A percentile compares a stretch with the other conserved stretches of the same genome.
Conservation (phyloP, 1,139 yeast species). For the Debaryomycetaceae sp. region DNA sequence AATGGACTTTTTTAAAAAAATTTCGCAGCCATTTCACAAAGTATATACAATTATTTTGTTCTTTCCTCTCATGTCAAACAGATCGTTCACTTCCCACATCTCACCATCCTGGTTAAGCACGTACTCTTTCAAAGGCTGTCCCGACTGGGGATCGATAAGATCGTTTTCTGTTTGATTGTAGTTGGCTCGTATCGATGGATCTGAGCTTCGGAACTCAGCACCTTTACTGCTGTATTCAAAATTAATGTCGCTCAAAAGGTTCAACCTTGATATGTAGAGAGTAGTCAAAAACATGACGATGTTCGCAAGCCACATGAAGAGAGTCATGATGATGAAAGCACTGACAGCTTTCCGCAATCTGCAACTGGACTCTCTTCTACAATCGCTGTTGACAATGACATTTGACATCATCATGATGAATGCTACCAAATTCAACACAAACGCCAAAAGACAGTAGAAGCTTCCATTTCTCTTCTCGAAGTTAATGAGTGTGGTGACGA, state of each 20-base stretch:
- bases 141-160: conserved; percentile 2
- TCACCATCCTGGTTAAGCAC: conserved; percentile 33
- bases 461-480: conserved; percentile 43
- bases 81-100: conserved; percentile 30
- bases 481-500: conserved; percentile 32
- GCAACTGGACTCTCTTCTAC: conserved; percentile 23
- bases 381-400: conserved; percentile 21
- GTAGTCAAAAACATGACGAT: conserved; percentile 41
- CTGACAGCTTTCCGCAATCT: conserved; percentile 34
- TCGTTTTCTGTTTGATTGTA: background rate
- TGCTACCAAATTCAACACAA: conserved; percentile 30
- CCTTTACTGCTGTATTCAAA: conserved; percentile 31
- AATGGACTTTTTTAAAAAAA: too few species aligned
- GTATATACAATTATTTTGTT: conserved; percentile 37
- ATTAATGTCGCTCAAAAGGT: conserved; percentile 33
- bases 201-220: conserved; percentile 3
- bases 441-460: conserved; percentile 37
- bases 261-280: conserved; percentile 37
- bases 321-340: conserved; percentile 36
- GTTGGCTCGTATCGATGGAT: background rate
- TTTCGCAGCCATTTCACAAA: background rate
- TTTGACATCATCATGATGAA: conserved; percentile 28
- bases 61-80: conserved; percentile 22
- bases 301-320: conserved; percentile 39
- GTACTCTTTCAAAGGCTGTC: conserved; percentile 23